Conservation (phyloP, 75 land plant genomes). For the Cunninghamia lanceolata region DNA sequence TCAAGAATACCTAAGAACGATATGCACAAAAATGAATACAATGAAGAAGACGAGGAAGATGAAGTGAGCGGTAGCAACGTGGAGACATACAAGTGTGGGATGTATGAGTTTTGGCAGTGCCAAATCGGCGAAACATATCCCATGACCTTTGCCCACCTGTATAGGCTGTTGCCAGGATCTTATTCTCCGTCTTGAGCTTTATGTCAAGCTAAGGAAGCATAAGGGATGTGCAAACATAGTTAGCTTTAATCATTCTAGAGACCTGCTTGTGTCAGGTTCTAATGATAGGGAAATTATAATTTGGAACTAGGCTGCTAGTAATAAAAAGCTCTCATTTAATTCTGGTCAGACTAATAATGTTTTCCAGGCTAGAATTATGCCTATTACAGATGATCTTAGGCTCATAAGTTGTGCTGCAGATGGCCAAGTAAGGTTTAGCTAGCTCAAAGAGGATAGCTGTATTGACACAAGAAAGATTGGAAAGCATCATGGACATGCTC, state of each 20-base stretch:
- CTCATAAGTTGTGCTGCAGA: constrained; percentile 89
- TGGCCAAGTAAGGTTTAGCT: too few species aligned
- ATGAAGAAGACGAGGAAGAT: constrained; percentile 33
- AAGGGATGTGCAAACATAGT: constrained; percentile 79
- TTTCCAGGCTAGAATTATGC: constrained; percentile 83
- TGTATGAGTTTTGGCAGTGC: too few species aligned
- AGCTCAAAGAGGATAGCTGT: too few species aligned
- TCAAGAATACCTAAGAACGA: constrained; percentile 22
- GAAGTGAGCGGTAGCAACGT: too few species aligned
- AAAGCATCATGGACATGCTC: too few species aligned
- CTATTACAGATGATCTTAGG: constrained; percentile 55
- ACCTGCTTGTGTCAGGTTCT: constrained; percentile 72
- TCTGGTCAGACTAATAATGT: constrained; percentile 80
- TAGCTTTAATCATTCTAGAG: constrained; percentile 58
- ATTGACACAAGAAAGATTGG: too few species aligned
- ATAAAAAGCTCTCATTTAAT: constrained; percentile 47
- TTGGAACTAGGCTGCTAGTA: constrained; percentile 55
- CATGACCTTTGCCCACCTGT: too few species aligned
- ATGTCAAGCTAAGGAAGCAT: constrained; percentile 45
- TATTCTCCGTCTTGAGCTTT: constrained; percentile 50
- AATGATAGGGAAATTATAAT: constrained; percentile 69
- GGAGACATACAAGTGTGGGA: too few species aligned
- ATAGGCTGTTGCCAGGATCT: too few species aligned
- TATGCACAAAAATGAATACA: constrained; percentile 6
- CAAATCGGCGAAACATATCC: too few species aligned